A percentile compares a stretch with the other conserved stretches of the same genome.
Conservation (phyloP, 2,329 filamentous ascomycete species). For the Scedosporium aurantiacum region DNA sequence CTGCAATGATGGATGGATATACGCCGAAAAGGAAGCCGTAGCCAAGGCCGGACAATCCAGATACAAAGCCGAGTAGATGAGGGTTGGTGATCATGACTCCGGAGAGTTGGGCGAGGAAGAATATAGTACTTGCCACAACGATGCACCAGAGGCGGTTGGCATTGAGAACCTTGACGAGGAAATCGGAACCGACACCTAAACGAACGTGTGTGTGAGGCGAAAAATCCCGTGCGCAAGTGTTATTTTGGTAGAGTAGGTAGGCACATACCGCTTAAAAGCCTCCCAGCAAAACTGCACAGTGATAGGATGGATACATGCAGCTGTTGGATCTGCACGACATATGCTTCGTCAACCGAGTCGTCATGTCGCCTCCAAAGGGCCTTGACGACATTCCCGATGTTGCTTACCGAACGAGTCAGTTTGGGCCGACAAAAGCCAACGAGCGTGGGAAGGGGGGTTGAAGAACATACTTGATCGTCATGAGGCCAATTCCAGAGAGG, state of each 20-base stretch:
- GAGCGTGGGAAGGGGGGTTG: background rate
- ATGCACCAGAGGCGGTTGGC: constrained; percentile 88
- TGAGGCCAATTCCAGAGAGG: constrained; percentile 85
- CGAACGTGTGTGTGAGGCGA: constrained; percentile 10
- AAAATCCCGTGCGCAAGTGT: background rate
- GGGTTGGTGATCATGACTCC: constrained; percentile 70
- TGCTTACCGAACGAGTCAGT: constrained; percentile 40
- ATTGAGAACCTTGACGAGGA: constrained; percentile 69
- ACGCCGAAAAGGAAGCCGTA: constrained; percentile 94
- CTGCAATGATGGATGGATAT: constrained; percentile 78
- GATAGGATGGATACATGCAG: constrained; percentile 94
- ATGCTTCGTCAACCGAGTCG: constrained; percentile 56
- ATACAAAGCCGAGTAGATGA: constrained; percentile 64
- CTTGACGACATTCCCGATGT: constrained; percentile 83
- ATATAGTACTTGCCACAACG: constrained; percentile 64
- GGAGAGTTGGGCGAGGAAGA: constrained; percentile 66
- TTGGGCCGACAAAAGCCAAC: background rate
- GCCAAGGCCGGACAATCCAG: constrained; percentile 71
- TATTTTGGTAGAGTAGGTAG: background rate
- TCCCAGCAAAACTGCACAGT: constrained; percentile 71
- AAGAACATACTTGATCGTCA: constrained; percentile 90
- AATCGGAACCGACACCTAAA: constrained; percentile 75
- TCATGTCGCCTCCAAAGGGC: constrained; percentile 85
- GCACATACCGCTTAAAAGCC: constrained; percentile 59
- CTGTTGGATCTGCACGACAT: constrained; percentile 71